Base-by-base conservation (phyloP, 2,329 filamentous ascomycete species). In the Colletotrichum chlorophyti region DNA sequence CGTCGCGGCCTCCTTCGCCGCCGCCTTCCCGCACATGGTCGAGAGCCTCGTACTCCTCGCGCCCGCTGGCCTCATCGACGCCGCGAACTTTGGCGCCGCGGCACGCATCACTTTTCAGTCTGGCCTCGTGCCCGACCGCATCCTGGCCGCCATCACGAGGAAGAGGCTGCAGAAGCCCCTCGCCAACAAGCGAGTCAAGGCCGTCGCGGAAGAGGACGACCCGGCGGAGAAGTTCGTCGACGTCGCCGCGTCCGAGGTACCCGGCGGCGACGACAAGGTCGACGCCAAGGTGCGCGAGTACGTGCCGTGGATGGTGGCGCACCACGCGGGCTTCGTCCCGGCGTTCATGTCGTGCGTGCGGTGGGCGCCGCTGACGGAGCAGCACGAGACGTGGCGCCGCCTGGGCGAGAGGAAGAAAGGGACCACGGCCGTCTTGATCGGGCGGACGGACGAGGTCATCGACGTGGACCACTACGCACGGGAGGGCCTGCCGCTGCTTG, bases 41-140 rank as follows among this genome's bases (percentile, higher is more conserved):
- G 80, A 82, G 11, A 84, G 82, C 9, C 78, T 97, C 19, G 79
- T 95, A 10, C 82, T 97, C 6, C 82, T 97, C 37, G 91, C 92
- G 0, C 92, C 93, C 0, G 82, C 88, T 0, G 93, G 93, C 0
- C 79, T 97, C 40, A 84, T 97, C 63, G 76, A 83, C 37, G 72
- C 79, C 0, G 73, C 79, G 55, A 80, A 79, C 64, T 83, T 87
- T 60, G 82, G 82, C 19, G 70, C 73, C 32, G 62, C 76, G 9
- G 79, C 77, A 26, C 77, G 79, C 35, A 68, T 84, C 51, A 66
- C 86, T 48, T 87, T 86, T 71, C 76, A 73, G n/a, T 79, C 79
- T 6, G 82, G 82, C 14, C 64, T 83, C 40, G 68, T 88, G 12
- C 84, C 85, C 2, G 80, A 82, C 61, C 71, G 76, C 4, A 65